Percentiles rank a stretch among this genome's conserved stretches.
phyloP scores from a whole-genome alignment of 805 yeast species.

The Metschnikowia dekortorum region DNA sequence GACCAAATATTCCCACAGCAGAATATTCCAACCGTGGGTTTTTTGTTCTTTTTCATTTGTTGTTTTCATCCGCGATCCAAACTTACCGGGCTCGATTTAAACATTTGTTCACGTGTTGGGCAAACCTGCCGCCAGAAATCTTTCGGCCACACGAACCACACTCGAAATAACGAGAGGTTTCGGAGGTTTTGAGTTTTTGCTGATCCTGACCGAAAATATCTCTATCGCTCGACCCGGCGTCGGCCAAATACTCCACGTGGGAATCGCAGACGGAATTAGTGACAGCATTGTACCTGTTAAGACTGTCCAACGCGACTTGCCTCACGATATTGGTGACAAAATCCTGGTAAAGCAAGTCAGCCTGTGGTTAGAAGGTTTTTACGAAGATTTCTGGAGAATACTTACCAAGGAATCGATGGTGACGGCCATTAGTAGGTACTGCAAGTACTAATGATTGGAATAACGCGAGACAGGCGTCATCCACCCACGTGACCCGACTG shows the following conservation, averaged over 20 bases:
- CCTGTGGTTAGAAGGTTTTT: conserved; percentile 20
- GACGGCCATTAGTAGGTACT: conserved; percentile 6
- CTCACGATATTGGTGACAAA: conserved; percentile 30
- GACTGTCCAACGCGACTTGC: conserved; percentile 18
- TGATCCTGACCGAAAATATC: conserved; percentile 53
- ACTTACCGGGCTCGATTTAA: conserved; percentile 58
- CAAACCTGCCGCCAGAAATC: conserved; percentile 88
- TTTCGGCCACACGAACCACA: conserved; percentile 82
- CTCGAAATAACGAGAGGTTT: conserved; percentile 56
- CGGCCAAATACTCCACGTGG: neutral
- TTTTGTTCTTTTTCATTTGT: neutral
- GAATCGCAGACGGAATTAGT: neutral
- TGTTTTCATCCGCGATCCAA: neutral
- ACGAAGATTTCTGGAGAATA: neutral
- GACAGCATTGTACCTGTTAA: conserved; percentile 6
- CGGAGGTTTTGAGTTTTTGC: conserved; percentile 38
- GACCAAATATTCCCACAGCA: neutral
- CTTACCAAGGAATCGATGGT: conserved; percentile 16
- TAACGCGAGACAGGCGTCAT: neutral
- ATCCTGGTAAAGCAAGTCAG: conserved; percentile 35
- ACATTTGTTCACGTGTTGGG: conserved; percentile 90
- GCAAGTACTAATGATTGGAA: neutral
- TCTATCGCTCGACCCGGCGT: conserved; percentile 9
- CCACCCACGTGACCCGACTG: conserved; percentile 1
- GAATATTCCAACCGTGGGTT: neutral